Conservation (phyloP, 1,284 basidiomycete genomes). For the Takashimella koratensis region DNA sequence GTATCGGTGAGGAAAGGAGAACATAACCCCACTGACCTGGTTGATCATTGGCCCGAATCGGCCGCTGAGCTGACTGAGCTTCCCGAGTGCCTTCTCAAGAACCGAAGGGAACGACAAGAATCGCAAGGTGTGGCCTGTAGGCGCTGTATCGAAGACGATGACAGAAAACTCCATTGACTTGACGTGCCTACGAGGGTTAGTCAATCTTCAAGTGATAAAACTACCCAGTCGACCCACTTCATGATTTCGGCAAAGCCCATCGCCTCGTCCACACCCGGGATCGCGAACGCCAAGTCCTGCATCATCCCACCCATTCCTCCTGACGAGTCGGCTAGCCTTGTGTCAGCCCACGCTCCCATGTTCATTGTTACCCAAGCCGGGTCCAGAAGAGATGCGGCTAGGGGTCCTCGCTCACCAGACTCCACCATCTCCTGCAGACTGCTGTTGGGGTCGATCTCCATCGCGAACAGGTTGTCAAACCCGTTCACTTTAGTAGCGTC, state of each 20-base stretch:
- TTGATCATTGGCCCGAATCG: slow-evolving; percentile 96
- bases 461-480: slow-evolving; percentile 92
- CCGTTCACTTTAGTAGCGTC: slow-evolving; percentile 99
- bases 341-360: too few relatives aligned
- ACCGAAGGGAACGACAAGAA: slow-evolving; percentile 98
- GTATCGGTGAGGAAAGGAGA: too few relatives aligned
- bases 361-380: too few relatives aligned
- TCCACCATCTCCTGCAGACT: slow-evolving; percentile 99
- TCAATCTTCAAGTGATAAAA: not conserved
- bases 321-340: slow-evolving; percentile 79
- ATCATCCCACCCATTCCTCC: slow-evolving; percentile 97
- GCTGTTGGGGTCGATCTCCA: slow-evolving; percentile 99
- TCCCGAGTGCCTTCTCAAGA: slow-evolving; percentile 93
- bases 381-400: too few relatives aligned
- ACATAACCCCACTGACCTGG: slow-evolving; percentile 56
- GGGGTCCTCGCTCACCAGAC: slow-evolving; percentile 80
- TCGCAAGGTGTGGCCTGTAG: slow-evolving; percentile 95
- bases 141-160: slow-evolving; percentile 98
- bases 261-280: slow-evolving; percentile 98
- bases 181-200: slow-evolving; percentile 66
- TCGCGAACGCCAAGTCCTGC: slow-evolving; percentile 98
- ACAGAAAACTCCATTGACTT: slow-evolving; percentile 99
- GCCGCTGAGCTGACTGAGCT: slow-evolving; percentile 84
- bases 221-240: slow-evolving; percentile 66
- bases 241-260: slow-evolving; percentile 99